A percentile compares a stretch with the other conserved stretches of the same genome.
These are phyloP conservation scores for Passalora sequoiae DNA, from an alignment of 2,329 filamentous ascomycete species.

Conservation along the genomic window DNA sequence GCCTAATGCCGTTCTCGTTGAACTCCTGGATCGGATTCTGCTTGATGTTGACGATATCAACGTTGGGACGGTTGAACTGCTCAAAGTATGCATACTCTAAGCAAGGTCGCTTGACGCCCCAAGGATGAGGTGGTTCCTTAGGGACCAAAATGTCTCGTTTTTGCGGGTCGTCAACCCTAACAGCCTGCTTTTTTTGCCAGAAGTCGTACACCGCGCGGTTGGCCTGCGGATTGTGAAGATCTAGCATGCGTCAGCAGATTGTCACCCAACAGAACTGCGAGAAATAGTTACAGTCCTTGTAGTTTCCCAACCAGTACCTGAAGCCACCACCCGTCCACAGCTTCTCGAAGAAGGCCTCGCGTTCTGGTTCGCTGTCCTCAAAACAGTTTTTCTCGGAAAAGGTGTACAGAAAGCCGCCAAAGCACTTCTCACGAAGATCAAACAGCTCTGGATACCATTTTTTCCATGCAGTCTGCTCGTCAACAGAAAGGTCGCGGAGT, in stretches of 20 bases:
- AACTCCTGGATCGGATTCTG: conserved; percentile 6
- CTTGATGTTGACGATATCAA: conserved; percentile 40
- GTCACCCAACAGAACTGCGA: too few species aligned
- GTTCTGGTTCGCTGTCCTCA: conserved; percentile 39
- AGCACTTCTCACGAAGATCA: conserved; percentile 48
- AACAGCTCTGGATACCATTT: conserved; percentile 39
- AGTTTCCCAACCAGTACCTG: conserved; percentile 19
- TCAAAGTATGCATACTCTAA: conserved; percentile 47
- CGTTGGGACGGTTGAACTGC: conserved; percentile 39
- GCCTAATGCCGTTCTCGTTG: conserved; percentile 27
- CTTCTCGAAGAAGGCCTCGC: conserved; percentile 32
- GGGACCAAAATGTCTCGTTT: conserved; percentile 51
- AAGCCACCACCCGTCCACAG: conserved; percentile 20
- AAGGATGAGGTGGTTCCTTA: conserved; percentile 43
- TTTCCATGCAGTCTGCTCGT: conserved; percentile 41
- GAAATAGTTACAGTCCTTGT: too few species aligned
- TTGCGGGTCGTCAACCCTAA: conserved; percentile 46
- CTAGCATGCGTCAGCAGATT: too few species aligned
- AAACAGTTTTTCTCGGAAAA: conserved; percentile 51
- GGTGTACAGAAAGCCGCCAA: conserved; percentile 57
- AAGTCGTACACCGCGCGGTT: conserved; percentile 44
- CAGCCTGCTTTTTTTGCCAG: conserved; percentile 50
- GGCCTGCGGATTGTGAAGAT: conserved; percentile 13
- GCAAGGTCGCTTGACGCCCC: conserved; percentile 42
- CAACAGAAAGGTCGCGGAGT: conserved; percentile 37